Evolutionary conservation across 2,329 filamentous ascomycete species (phyloP).

Genomic region (Cercospora canescens): DNA sequence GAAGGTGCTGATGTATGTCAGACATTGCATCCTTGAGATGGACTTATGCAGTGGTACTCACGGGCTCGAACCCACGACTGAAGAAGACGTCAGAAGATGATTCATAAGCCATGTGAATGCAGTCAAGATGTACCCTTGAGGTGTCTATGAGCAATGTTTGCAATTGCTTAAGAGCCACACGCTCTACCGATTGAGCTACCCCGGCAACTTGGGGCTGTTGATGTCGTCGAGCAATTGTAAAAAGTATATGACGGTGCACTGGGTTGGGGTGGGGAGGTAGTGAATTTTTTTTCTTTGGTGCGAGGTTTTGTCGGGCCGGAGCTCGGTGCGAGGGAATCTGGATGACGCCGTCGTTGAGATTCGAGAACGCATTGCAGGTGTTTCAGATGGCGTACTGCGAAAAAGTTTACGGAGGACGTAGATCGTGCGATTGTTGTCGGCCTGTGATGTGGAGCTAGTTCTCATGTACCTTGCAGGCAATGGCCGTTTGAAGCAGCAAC

Average conservation of each 20-base stretch:
- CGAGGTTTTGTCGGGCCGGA: background rate
- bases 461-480: background rate
- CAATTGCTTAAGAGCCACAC: constrained; percentile 31
- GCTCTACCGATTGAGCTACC: constrained; percentile 56
- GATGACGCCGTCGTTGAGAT: background rate
- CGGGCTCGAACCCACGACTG: constrained; percentile 10
- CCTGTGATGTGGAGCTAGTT: background rate
- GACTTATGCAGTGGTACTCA: background rate
- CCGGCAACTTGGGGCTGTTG: constrained; percentile 35
- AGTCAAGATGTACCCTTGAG: constrained; percentile 1
- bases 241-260: background rate
- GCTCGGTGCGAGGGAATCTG: background rate
- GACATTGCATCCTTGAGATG: background rate
- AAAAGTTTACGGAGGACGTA: background rate
- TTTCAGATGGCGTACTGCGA: background rate
- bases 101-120: background rate
- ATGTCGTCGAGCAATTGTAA: background rate
- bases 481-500: background rate
- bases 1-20: constrained; percentile 8
- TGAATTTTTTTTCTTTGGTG: background rate
- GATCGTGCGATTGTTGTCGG: background rate
- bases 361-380: background rate
- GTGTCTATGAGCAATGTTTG: constrained; percentile 4
- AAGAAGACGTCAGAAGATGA: background rate
- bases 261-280: background rate